Evolutionary conservation across 1,284 basidiomycete species (phyloP).

Genomic region (Naganishia albida): DNA sequence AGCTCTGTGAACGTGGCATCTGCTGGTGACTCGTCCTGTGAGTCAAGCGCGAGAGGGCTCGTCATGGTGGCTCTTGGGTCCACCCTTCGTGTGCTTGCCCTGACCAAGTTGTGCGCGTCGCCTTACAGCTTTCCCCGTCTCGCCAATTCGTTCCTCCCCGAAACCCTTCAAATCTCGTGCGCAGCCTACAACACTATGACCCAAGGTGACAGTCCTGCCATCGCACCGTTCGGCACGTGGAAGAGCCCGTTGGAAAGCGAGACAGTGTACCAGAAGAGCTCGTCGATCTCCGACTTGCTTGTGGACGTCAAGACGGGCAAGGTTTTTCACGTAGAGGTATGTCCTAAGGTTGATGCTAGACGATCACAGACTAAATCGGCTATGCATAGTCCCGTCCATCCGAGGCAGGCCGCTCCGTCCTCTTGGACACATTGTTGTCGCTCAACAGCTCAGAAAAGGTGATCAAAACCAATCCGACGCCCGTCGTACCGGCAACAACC

Average conservation of each 20-base stretch:
- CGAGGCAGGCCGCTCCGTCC: conserved; percentile 30
- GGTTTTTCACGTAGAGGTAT: conserved; percentile 33
- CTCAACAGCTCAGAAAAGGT: not conserved
- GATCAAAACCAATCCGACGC: conserved; percentile 10
- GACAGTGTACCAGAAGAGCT: conserved; percentile 29
- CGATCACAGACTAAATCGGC: not conserved
- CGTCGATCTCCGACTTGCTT: conserved; percentile 19
- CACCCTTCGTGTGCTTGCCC: conserved; percentile 6
- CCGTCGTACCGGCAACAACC: conserved; percentile 16
- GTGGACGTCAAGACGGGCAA: conserved; percentile 28
- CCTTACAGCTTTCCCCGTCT: conserved; percentile 11
- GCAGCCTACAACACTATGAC: conserved; percentile 18
- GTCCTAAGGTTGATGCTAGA: not conserved
- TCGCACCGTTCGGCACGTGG: conserved; percentile 31
- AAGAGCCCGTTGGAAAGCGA: conserved; percentile 29
- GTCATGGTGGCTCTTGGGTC: conserved; percentile 1
- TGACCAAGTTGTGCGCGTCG: conserved; percentile 13
- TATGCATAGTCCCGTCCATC: conserved; percentile 27
- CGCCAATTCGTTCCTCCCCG: not conserved
- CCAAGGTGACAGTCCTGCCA: not conserved
- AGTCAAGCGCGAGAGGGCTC: too few relatives aligned
- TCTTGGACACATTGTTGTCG: conserved; percentile 20
- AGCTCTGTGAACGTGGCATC: too few relatives aligned
- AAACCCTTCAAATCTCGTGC: conserved; percentile 1
- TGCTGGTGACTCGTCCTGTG: too few relatives aligned